Conservation (phyloP, 2,329 filamentous ascomycete genomes). For the Fusarium chaquense region DNA sequence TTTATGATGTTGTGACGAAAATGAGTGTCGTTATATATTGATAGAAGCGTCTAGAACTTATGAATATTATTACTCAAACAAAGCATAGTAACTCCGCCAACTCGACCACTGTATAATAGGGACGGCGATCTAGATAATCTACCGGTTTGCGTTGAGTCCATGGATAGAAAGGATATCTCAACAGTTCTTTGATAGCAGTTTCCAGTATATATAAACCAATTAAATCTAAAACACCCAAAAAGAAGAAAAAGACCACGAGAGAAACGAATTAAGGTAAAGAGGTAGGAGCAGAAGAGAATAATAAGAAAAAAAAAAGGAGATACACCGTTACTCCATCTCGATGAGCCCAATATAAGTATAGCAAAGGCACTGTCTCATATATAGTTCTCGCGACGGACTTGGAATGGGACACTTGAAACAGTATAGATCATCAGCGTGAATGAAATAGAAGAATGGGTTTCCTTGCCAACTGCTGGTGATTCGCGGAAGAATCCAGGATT, state of each 20-base stretch:
- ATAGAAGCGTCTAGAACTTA: not conserved
- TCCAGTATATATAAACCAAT: not conserved
- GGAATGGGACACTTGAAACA: not conserved
- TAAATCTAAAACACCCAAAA: not conserved
- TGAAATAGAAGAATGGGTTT: conserved; percentile 1
- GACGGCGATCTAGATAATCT: not conserved
- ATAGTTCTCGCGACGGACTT: not conserved
- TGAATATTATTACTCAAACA: not conserved
- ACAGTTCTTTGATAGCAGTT: not conserved
- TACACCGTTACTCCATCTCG: not conserved
- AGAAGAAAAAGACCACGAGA: not conserved
- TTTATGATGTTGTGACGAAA: conserved; percentile 8
- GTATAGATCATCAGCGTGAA: not conserved
- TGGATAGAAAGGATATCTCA: not conserved
- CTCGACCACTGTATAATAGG: not conserved
- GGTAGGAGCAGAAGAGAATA: not conserved
- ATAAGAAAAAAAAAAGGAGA: not conserved
- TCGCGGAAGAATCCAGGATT: not conserved
- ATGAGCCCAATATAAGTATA: not conserved
- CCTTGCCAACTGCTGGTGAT: conserved; percentile 2
- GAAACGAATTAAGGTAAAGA: not conserved
- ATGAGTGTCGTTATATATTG: not conserved
- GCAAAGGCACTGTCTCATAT: not conserved
- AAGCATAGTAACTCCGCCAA: not conserved
- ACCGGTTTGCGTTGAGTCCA: not conserved